These are phyloP conservation scores for Hortaea werneckii DNA, from an alignment of 2,329 filamentous ascomycete genomes.

Conservation along the genomic window DNA sequence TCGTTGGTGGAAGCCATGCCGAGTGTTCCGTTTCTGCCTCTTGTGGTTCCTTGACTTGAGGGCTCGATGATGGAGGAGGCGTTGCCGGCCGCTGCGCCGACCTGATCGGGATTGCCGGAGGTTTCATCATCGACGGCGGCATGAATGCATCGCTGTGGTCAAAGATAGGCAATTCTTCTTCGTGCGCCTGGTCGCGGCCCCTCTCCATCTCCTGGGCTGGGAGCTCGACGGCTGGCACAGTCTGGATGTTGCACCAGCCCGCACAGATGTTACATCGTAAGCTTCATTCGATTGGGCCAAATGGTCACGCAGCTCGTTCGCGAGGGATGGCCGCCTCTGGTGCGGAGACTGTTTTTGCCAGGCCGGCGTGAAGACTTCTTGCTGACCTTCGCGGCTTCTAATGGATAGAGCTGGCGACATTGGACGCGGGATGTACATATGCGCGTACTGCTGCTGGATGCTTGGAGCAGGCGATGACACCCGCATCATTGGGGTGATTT, in stretches of 20 bases:
- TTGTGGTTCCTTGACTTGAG: not conserved
- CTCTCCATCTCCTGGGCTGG: not conserved
- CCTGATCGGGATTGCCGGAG: not conserved
- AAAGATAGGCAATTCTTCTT: constrained; percentile 9
- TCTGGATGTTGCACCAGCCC: constrained; percentile 2
- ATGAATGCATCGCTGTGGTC: constrained; percentile 13
- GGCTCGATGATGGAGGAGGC: constrained; percentile 2
- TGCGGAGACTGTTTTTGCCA: constrained; percentile 4
- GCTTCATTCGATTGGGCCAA: not conserved
- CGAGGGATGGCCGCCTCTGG: not conserved
- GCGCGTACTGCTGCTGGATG: not conserved
- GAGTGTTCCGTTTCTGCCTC: not conserved
- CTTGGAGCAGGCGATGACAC: not conserved
- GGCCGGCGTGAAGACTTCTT: constrained; percentile 6
- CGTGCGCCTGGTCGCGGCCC: not conserved
- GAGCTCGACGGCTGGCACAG: constrained; percentile 2
- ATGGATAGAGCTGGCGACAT: not conserved
- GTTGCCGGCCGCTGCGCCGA: constrained; percentile 2
- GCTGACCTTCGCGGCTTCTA: not conserved
- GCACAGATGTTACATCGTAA: not conserved
- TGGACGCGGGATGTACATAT: not conserved
- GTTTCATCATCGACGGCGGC: constrained; percentile 3
- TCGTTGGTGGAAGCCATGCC: not conserved
- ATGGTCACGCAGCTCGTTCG: constrained; percentile 4
- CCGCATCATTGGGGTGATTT: constrained; percentile 4